Evolutionary conservation across 768 basidiomycete genomes (phyloP).

Genomic region (Leccinum fibrillosum): DNA sequence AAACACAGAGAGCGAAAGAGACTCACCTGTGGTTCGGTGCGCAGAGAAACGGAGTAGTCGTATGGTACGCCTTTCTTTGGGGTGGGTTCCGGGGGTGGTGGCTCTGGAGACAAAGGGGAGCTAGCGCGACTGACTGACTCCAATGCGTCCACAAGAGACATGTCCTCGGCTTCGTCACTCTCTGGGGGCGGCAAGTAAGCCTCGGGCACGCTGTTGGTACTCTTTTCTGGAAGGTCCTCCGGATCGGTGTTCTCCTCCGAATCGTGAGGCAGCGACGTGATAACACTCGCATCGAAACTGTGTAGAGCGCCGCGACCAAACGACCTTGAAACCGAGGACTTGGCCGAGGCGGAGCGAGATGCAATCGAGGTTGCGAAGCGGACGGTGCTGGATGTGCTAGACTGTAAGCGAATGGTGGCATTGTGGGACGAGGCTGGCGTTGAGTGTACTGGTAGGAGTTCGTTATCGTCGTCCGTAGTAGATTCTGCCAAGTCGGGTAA

Average conservation of each 20-base stretch:
- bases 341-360: conserved; percentile 37
- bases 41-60: conserved; percentile 59
- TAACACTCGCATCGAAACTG: conserved; percentile 60
- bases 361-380: conserved; percentile 54
- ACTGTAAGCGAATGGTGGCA: conserved; percentile 48
- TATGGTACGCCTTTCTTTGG: conserved; percentile 43
- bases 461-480: conserved; percentile 39
- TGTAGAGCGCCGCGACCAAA: conserved; percentile 34
- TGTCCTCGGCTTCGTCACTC: conserved; percentile 39
- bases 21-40: conserved; percentile 58
- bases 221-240: conserved; percentile 38
- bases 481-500: conserved; percentile 34
- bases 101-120: conserved; percentile 43
- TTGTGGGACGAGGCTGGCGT: conserved; percentile 58
- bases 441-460: conserved; percentile 58
- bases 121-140: conserved; percentile 53
- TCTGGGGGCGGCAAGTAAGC: conserved; percentile 50
- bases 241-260: conserved; percentile 35
- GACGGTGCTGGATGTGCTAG: conserved; percentile 47
- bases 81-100: conserved; percentile 35
- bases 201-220: conserved; percentile 52
- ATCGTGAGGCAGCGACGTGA: conserved; percentile 49
- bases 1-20: not conserved
- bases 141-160: conserved; percentile 57
- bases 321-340: conserved; percentile 34